Evolutionary conservation across 306 rosid species (phyloP).

Genomic region (Pyrus betulifolia): DNA sequence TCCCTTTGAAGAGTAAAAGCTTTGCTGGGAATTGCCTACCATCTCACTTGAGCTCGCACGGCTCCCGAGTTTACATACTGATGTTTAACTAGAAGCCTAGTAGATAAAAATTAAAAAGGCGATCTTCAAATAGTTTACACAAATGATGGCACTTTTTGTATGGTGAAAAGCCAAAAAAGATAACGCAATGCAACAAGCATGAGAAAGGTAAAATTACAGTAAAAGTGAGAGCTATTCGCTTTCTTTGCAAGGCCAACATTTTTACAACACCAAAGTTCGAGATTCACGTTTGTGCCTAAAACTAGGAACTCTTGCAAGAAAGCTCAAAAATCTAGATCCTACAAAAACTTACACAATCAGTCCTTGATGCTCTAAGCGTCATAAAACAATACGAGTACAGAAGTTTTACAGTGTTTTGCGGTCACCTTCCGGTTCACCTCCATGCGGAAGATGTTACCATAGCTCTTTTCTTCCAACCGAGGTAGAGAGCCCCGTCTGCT

Average conservation of each 20-base stretch:
- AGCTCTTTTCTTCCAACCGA: conserved; percentile 59
- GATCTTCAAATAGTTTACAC: no score
- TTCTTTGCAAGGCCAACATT: conserved; percentile 18
- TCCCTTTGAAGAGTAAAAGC: no score
- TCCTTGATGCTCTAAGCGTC: conserved; percentile 14
- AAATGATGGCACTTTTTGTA: background rate
- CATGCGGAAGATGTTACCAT: conserved; percentile 75
- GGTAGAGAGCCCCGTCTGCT: conserved; percentile 50
- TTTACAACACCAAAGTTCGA: conserved; percentile 25
- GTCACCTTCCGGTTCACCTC: conserved; percentile 28
- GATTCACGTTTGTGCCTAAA: conserved; percentile 11
- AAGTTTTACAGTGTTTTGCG: conserved; percentile 16
- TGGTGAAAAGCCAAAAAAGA: background rate
- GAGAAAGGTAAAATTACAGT: background rate
- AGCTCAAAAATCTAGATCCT: conserved; percentile 15
- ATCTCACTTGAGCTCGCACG: no score
- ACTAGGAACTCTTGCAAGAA: conserved; percentile 6
- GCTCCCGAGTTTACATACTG: no score
- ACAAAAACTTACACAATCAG: conserved; percentile 20
- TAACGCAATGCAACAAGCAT: background rate
- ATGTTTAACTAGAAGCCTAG: no score
- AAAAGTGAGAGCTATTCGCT: background rate
- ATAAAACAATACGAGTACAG: background rate
- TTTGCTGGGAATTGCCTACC: no score
- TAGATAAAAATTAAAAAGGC: no score